Evolutionary conservation across 2,329 filamentous ascomycete genomes (phyloP), one percentile per base, ranked within the genome.

Genomic region (Paradendryphiella salina): DNA sequence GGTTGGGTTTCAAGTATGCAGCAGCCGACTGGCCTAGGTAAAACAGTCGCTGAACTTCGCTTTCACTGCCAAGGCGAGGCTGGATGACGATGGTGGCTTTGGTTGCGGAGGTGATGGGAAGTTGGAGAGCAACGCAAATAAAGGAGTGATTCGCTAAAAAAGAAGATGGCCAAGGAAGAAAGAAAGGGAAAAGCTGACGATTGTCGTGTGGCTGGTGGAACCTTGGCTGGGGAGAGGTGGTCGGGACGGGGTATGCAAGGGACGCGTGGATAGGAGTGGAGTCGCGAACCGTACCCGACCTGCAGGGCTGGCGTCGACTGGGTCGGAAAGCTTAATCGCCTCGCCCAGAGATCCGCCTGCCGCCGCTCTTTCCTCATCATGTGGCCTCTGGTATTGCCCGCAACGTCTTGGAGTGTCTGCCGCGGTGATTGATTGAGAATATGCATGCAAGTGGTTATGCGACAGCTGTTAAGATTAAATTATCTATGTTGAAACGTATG

Each of bases 201-300:
- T 45, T 23, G 14, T 17, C 20, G 21, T 52, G 54, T 57, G 56
- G 56, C 55, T 61, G 54, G 56, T 54, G 50, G 18, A 26, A 45
- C 28, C 40, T 52, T 48, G 46, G 58, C 49, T 56, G 56, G 53
- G 36, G 57, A 58, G 54, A 26, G 23, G 23, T 26, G 23, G 51
- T 53, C 44, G 47, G 46, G 45, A 40, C 20, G 34, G 36, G 21
- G 37, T 14, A 50, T 57, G 57, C 57, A 56, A 55, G 54, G 48
- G 46, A 55, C 54, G 42, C 54, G 51, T 54, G 46, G 47, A 46
- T 46, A 47, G 32, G 32, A 40, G 49, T 49, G 39, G 50, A 47
- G 35, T 34, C 21, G 23, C 11, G 15, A 23, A 10, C 34, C 50
- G 45, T 49, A 34, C 38, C 17, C 26, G 15, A 17, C 39, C 46